phyloP scores from a whole-genome alignment of 2,329 filamentous ascomycete genomes.

The Verticillium albo-atrum region DNA sequence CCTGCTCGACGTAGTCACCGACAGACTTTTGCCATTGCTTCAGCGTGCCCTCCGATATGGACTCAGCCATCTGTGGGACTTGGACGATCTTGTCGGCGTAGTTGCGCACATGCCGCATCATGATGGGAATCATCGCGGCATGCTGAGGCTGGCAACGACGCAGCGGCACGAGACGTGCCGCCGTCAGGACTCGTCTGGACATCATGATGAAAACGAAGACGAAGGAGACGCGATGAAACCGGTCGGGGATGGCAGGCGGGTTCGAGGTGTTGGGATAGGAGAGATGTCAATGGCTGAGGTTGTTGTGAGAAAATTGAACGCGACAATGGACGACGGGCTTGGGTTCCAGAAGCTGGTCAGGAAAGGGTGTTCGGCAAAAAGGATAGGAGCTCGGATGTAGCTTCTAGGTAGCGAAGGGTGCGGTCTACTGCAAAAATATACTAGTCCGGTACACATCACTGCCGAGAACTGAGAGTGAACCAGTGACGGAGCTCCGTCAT shows the following conservation, averaged over 20 bases:
- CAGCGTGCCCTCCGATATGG: slow-evolving; percentile 93
- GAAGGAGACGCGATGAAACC: no score
- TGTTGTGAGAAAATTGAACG: neutral
- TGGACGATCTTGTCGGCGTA: slow-evolving; percentile 84
- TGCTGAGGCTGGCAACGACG: slow-evolving; percentile 29
- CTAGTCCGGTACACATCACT: neutral
- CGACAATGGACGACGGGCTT: neutral
- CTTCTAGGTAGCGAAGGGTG: neutral
- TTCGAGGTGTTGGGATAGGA: neutral
- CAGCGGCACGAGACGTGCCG: slow-evolving; percentile 38
- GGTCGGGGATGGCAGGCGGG: neutral
- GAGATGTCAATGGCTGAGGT: neutral
- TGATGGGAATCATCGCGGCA: slow-evolving; percentile 17
- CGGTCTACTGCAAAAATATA: neutral
- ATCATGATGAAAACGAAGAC: slow-evolving; percentile 29
- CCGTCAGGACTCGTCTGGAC: slow-evolving; percentile 37
- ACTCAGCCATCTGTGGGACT: slow-evolving; percentile 97
- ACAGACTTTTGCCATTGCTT: slow-evolving; percentile 93
- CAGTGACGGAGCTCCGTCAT: neutral
- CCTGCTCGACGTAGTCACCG: slow-evolving; percentile 89
- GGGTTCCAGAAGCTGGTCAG: neutral
- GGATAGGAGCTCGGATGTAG: neutral
- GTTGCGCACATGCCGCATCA: slow-evolving; percentile 52
- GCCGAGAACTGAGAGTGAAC: neutral
- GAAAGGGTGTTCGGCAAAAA: neutral